Evolutionary conservation across 108 stramenopile species (phyloP).

Genomic region (Cyclostephanos tholiformis): DNA sequence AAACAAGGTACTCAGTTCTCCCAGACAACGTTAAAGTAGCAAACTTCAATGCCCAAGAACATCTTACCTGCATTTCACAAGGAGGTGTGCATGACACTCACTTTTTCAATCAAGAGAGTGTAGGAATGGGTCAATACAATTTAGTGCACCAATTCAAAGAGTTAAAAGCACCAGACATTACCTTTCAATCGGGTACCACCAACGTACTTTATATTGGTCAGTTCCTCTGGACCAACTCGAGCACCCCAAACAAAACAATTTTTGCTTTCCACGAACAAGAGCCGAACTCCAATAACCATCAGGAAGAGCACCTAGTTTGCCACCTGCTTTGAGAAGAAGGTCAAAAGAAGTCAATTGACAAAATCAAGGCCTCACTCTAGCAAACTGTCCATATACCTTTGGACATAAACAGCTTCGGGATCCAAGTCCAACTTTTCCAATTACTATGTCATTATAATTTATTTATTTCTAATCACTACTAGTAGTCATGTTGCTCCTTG

Average conservation of each 20-base stretch:
- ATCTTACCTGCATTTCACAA: not conserved
- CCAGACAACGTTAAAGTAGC: not conserved
- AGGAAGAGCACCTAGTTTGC: not conserved
- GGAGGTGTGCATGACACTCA: not conserved
- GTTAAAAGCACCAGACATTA: not conserved
- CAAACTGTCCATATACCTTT: not conserved
- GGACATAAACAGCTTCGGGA: not conserved
- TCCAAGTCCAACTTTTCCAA: not conserved
- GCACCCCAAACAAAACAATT: not conserved
- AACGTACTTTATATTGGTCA: not conserved
- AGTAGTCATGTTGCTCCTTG: too few species aligned
- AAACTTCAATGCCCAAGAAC: not conserved
- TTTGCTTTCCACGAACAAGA: not conserved
- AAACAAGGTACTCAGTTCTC: not conserved
- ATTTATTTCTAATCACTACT: too few species aligned
- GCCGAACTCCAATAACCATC: not conserved
- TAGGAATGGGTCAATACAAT: too few species aligned
- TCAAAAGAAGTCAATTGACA: not conserved
- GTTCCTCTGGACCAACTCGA: not conserved
- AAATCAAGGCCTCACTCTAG: not conserved
- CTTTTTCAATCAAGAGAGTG: too few species aligned
- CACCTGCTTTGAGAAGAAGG: not conserved
- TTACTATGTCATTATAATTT: too few species aligned
- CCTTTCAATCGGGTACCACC: not conserved
- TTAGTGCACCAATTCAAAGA: too few species aligned